Conservation (phyloP, 345 rosid species). For the Eucalyptus sp. region DNA sequence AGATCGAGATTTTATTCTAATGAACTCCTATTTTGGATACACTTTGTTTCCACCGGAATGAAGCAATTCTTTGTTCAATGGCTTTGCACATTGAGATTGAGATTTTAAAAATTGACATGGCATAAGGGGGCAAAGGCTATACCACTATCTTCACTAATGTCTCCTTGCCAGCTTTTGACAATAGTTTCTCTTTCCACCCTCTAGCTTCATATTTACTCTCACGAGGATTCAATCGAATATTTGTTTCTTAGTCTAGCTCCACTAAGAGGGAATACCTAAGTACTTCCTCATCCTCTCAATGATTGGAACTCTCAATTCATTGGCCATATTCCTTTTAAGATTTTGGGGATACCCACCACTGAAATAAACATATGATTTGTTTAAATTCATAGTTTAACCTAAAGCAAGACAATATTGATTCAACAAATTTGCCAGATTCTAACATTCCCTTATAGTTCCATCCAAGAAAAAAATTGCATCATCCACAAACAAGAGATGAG, state of each 20-base stretch:
- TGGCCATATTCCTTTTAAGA: neutral
- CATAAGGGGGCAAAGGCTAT: rapidly evolving
- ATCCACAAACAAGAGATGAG: neutral
- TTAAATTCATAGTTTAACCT: too few species aligned
- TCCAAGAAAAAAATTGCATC: neutral
- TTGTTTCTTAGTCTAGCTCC: neutral
- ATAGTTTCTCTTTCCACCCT: neutral
- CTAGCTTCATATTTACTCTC: neutral
- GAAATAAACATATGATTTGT: too few species aligned
- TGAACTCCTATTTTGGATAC: neutral
- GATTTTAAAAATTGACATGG: neutral
- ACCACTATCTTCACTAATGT: neutral
- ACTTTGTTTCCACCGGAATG: neutral
- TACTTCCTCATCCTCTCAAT: neutral
- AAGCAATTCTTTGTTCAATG: too few species aligned
- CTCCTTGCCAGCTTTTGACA: neutral
- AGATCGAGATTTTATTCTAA: too few species aligned
- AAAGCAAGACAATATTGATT: neutral
- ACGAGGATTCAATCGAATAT: neutral
- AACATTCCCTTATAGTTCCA: neutral
- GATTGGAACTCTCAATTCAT: neutral
- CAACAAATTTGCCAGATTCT: neutral
- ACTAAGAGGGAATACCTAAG: neutral
- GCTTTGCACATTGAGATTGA: neutral
- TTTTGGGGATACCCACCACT: neutral